A percentile compares a stretch with the other conserved stretches of the same genome.
These are phyloP conservation scores for Phytophthora cajani DNA, from an alignment of 352 stramenopile genomes.

Conservation along the genomic window DNA sequence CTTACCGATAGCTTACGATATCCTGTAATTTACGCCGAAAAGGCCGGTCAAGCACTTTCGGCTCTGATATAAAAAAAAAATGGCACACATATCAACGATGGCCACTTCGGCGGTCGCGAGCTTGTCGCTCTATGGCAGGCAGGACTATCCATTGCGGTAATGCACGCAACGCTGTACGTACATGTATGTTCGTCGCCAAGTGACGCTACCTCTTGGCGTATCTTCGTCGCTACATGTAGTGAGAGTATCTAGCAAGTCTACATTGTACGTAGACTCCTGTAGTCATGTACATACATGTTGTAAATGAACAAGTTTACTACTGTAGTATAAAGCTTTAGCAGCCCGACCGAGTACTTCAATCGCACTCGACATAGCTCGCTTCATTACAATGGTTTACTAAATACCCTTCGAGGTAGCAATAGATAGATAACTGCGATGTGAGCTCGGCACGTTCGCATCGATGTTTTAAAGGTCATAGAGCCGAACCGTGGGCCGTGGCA, in stretches of 20 bases:
- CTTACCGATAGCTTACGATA: too few relatives aligned
- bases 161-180: neutral
- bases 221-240: neutral
- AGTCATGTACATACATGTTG: too few relatives aligned
- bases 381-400: neutral
- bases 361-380: slow-evolving; percentile 3
- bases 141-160: slow-evolving; percentile 22
- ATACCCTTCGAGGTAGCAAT: neutral
- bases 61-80: too few relatives aligned
- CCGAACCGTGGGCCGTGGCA: slow-evolving; percentile 20
- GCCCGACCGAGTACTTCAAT: slow-evolving; percentile 21
- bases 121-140: slow-evolving; percentile 13
- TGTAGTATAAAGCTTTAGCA: neutral
- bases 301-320: too few relatives aligned
- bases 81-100: too few relatives aligned
- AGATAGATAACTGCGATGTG: slow-evolving; percentile 10
- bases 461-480: slow-evolving; percentile 33
- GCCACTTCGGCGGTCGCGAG: too few relatives aligned
- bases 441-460: neutral
- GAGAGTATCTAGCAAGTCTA: too few relatives aligned
- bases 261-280: too few relatives aligned
- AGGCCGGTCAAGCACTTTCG: too few relatives aligned
- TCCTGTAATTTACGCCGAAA: too few relatives aligned
- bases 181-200: slow-evolving; percentile 5
- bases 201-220: slow-evolving; percentile 1